These are phyloP conservation scores for Carpinus fangiana DNA, from an alignment of 306 rosid species.

Conservation along the genomic window DNA sequence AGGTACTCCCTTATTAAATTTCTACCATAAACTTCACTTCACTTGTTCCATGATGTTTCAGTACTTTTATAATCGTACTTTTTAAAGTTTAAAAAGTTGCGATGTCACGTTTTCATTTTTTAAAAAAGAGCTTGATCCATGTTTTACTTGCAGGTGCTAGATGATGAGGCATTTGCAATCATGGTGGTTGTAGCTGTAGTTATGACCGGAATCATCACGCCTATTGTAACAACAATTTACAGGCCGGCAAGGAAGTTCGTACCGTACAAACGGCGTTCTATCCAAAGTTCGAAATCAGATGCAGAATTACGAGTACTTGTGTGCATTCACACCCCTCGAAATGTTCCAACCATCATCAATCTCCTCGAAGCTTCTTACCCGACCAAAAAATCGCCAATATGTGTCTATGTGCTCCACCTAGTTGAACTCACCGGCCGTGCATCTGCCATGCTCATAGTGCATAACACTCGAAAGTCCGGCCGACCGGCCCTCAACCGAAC, in stretches of 20 bases:
- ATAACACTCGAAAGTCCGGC: slow-evolving; percentile 60
- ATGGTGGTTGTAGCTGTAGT: slow-evolving; percentile 71
- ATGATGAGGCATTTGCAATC: slow-evolving; percentile 75
- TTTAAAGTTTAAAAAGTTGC: too few species aligned
- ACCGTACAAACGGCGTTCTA: slow-evolving; percentile 65
- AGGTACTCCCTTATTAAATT: slow-evolving; percentile 35
- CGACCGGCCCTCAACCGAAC: slow-evolving; percentile 57
- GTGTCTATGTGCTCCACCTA: slow-evolving; percentile 70
- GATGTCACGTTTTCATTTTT: too few species aligned
- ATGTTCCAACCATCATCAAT: slow-evolving; percentile 84
- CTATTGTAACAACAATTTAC: slow-evolving; percentile 56
- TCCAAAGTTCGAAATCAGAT: slow-evolving; percentile 59
- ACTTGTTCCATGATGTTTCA: too few species aligned
- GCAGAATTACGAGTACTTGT: slow-evolving; percentile 63
- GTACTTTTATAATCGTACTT: too few species aligned
- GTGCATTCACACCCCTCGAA: slow-evolving; percentile 76
- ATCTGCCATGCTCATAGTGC: slow-evolving; percentile 95
- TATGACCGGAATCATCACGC: slow-evolving; percentile 73
- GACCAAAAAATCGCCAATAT: slow-evolving; percentile 69
- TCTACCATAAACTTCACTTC: too few species aligned
- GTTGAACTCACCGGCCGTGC: slow-evolving; percentile 92
- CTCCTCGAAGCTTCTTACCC: slow-evolving; percentile 86
- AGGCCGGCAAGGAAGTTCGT: slow-evolving; percentile 54
- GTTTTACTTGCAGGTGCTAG: slow-evolving; percentile 56
- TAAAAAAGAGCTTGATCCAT: too few species aligned